Conservation (phyloP, 2,329 filamentous ascomycete genomes). For the Alternaria arbusti region DNA sequence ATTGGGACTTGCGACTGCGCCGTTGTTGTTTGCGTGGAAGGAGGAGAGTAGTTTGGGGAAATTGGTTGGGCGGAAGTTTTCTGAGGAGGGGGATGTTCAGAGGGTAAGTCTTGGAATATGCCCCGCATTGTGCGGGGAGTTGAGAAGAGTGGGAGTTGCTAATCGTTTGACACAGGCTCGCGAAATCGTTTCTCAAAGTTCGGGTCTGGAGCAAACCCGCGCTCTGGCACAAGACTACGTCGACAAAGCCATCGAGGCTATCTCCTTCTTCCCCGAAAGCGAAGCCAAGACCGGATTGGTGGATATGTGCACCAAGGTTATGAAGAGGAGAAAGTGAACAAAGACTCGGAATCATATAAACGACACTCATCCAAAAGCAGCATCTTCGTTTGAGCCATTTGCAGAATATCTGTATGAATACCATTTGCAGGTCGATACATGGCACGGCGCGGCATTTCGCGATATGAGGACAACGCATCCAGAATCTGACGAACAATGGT, state of each 20-base stretch:
- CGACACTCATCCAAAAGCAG: neutral
- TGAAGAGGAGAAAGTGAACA: constrained; percentile 80
- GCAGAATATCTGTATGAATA: neutral
- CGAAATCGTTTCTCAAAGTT: constrained; percentile 79
- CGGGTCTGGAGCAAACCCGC: constrained; percentile 90
- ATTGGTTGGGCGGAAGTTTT: constrained; percentile 91
- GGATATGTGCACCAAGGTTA: constrained; percentile 92
- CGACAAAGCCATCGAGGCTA: constrained; percentile 84
- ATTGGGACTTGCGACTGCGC: constrained; percentile 90
- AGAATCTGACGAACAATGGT: no score
- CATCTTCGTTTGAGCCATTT: neutral
- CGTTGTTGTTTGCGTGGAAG: constrained; percentile 95
- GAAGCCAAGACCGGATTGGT: constrained; percentile 91
- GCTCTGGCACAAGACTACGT: constrained; percentile 90
- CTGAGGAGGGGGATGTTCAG: constrained; percentile 79
- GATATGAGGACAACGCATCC: no score
- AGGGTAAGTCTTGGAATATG: constrained; percentile 64
- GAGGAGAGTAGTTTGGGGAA: constrained; percentile 81
- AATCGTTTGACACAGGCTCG: constrained; percentile 64
- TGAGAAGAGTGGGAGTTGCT: neutral
- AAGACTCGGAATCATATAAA: neutral
- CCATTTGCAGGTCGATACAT: neutral
- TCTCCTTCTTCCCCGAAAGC: constrained; percentile 85
- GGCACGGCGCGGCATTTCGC: neutral
- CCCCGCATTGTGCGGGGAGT: no score